These are phyloP conservation scores for Xylariaceae sp. DNA, from an alignment of 2,329 filamentous ascomycete genomes.

Conservation along the genomic window DNA sequence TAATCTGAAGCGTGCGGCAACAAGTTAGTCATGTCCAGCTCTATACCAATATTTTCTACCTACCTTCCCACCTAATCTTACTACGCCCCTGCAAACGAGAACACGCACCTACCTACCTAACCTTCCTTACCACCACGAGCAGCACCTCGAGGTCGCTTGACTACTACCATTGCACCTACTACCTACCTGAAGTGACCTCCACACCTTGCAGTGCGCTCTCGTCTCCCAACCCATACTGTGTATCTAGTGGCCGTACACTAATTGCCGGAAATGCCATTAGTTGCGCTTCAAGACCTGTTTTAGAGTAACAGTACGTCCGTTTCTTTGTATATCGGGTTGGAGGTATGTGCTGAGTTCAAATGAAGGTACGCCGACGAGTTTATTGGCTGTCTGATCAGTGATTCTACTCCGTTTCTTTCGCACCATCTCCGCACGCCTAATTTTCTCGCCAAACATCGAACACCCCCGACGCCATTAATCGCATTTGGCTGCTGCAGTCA, in stretches of 20 bases:
- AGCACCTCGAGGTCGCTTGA: neutral
- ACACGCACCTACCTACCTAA: neutral
- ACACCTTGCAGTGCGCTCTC: neutral
- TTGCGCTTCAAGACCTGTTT: neutral
- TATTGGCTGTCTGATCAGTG: too few relatives aligned
- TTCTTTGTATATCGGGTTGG: neutral
- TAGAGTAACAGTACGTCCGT: neutral
- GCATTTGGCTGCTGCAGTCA: too few relatives aligned
- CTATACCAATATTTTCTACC: neutral
- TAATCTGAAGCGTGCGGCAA: neutral
- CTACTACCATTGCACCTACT: constrained; percentile 8
- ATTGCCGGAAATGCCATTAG: constrained; percentile 1
- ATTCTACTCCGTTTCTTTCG: too few relatives aligned
- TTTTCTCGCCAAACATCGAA: too few relatives aligned
- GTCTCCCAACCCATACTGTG: constrained; percentile 4
- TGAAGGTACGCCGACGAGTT: too few relatives aligned
- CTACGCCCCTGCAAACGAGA: neutral
- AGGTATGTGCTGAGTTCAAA: constrained; percentile 2
- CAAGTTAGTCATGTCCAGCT: neutral
- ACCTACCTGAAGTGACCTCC: too few relatives aligned
- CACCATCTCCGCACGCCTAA: too few relatives aligned
- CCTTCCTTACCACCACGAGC: too few relatives aligned
- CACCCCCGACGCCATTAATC: too few relatives aligned
- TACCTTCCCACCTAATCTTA: neutral
- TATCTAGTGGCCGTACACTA: constrained; percentile 1